Conservation (phyloP, 1,139 yeast genomes). For the Taiozyma sp. region DNA sequence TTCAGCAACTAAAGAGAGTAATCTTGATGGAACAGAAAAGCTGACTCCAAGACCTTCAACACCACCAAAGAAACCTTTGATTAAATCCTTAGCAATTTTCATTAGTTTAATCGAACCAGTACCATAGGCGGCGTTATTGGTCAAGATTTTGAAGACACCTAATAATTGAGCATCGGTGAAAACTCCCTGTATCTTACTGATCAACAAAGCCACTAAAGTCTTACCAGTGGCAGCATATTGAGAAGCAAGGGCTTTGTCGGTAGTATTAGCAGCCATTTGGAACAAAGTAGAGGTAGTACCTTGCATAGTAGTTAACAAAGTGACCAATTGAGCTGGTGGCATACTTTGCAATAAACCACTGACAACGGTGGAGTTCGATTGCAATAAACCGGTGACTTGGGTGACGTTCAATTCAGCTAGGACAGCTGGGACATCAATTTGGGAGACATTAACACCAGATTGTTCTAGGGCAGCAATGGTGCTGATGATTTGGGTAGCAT, state of each 20-base stretch:
- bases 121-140: constrained; percentile 24
- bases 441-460: constrained; percentile 18
- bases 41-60: background rate
- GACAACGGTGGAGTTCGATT: constrained; percentile 18
- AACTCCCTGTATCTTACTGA: constrained; percentile 12
- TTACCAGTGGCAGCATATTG: constrained; percentile 8
- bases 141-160: constrained; percentile 18
- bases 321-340: constrained; percentile 16
- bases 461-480: constrained; percentile 12
- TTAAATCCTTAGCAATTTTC: constrained; percentile 13
- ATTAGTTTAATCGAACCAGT: constrained; percentile 23
- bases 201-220: constrained; percentile 14
- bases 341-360: constrained; percentile 16
- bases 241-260: constrained; percentile 3
- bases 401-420: constrained; percentile 18
- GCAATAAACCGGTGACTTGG: constrained; percentile 21
- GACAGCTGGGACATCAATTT: constrained; percentile 19
- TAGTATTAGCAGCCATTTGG: constrained; percentile 9
- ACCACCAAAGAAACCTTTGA: constrained; percentile 19
- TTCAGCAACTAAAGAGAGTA: constrained; percentile 13
- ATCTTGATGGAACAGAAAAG: constrained; percentile 14
- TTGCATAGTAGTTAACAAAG: constrained; percentile 17
- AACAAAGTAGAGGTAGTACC: constrained; percentile 18
- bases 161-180: constrained; percentile 20
- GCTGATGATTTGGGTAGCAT: constrained; percentile 18